Conservation (phyloP, 1,139 yeast species). For the Pichiaceae sp. region DNA sequence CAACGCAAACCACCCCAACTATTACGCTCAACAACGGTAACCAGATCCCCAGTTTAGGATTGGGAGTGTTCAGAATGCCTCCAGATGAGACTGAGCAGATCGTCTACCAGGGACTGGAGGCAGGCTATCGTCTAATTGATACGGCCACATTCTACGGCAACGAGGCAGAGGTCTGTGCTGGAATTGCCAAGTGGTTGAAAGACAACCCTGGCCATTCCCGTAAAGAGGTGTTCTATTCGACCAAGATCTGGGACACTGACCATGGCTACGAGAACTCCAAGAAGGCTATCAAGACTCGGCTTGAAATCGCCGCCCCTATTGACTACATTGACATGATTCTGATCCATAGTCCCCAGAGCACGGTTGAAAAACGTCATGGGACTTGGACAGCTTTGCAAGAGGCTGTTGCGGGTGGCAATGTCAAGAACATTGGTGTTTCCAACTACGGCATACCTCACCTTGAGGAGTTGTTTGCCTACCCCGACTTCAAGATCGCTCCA, state of each 20-base stretch:
- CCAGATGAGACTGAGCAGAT: constrained; percentile 29
- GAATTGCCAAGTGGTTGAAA: constrained; percentile 40
- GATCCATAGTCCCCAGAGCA: constrained; percentile 32
- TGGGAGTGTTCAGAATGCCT: constrained; percentile 49
- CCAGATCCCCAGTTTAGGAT: constrained; percentile 47
- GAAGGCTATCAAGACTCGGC: constrained; percentile 25
- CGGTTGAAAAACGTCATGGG: constrained; percentile 29
- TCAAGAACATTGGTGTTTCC: constrained; percentile 35
- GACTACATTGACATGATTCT: constrained; percentile 36
- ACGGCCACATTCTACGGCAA: constrained; percentile 52
- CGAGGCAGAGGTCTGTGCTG: constrained; percentile 43
- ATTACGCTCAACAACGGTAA: constrained; percentile 30
- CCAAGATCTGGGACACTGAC: constrained; percentile 29
- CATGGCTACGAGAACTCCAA: constrained; percentile 36
- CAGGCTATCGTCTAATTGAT: constrained; percentile 68
- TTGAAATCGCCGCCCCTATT: constrained; percentile 34
- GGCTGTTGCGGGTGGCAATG: constrained; percentile 25
- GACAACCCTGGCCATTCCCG: constrained; percentile 32
- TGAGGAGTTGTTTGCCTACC: constrained; percentile 29
- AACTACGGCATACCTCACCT: constrained; percentile 33
- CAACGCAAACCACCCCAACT: no score
- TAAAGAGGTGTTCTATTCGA: constrained; percentile 26
- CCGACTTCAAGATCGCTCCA: constrained; percentile 32
- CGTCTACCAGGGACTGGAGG: constrained; percentile 44
- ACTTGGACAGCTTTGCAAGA: constrained; percentile 39